Conservation (phyloP, 129 eudicot genomes). For the Flaveria bidentis region DNA sequence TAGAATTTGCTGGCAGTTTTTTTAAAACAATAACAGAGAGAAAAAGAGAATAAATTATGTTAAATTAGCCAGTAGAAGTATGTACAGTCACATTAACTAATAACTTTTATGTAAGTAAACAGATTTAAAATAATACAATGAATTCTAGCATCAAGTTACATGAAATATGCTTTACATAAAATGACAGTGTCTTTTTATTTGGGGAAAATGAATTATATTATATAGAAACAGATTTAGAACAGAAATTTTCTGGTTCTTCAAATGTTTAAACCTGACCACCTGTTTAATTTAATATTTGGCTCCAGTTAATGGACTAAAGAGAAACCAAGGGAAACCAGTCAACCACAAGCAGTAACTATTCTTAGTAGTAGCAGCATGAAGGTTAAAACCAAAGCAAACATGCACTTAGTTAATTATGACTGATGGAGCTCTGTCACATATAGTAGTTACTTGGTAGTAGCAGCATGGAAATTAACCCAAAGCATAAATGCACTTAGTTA, state of each 20-base stretch:
- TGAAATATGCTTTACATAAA: slow-evolving; percentile 6
- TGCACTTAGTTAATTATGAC: neutral
- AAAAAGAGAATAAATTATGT: neutral
- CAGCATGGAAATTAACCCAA: neutral
- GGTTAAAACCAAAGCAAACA: neutral
- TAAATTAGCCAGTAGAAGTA: slow-evolving; percentile 3
- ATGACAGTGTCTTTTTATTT: neutral
- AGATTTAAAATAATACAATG: neutral
- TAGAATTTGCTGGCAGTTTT: slow-evolving; percentile 72
- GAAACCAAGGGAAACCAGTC: slow-evolving; percentile 5
- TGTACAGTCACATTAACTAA: slow-evolving; percentile 22
- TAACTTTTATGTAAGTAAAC: neutral
- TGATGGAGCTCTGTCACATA: neutral
- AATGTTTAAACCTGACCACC: slow-evolving; percentile 9
- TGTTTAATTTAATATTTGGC: neutral
- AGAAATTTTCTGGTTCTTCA: slow-evolving; percentile 8
- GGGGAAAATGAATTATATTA: neutral
- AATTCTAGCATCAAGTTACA: slow-evolving; percentile 18
- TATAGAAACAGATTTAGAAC: slow-evolving; percentile 14
- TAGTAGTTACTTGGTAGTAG: neutral
- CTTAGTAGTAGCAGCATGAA: slow-evolving; percentile 7
- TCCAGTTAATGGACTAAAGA: slow-evolving; percentile 20
- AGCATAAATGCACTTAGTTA: neutral
- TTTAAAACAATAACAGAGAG: slow-evolving; percentile 8
- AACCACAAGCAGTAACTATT: slow-evolving; percentile 12